Evolutionary conservation across 177 flowering plant genomes (phyloP).

Genomic region (Tripterygium wilfordii): DNA sequence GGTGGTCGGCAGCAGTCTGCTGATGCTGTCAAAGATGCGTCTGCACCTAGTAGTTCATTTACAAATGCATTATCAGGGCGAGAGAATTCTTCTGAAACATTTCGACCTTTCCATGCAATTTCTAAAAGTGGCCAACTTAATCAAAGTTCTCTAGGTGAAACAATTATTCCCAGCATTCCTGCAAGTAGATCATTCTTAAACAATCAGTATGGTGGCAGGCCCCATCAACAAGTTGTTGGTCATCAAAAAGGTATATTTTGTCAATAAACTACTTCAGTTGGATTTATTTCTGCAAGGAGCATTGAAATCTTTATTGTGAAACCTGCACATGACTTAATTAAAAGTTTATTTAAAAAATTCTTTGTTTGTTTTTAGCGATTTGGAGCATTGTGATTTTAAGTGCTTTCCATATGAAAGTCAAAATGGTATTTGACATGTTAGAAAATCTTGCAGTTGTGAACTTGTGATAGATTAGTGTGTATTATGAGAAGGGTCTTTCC

Average conservation of each 20-base stretch:
- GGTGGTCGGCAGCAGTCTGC: slow-evolving; percentile 59
- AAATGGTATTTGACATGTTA: no score
- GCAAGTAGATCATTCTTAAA: slow-evolving; percentile 37
- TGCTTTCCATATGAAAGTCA: no score
- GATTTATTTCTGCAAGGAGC: no score
- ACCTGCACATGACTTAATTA: no score
- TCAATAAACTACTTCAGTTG: not conserved
- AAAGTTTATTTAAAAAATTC: no score
- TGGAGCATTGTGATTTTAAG: no score
- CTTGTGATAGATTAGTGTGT: no score
- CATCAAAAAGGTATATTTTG: slow-evolving; percentile 69
- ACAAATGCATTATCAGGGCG: slow-evolving; percentile 33
- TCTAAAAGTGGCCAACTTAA: slow-evolving; percentile 40
- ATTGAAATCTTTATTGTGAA: no score
- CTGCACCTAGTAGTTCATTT: slow-evolving; percentile 35
- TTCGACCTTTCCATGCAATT: slow-evolving; percentile 24
- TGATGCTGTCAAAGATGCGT: slow-evolving; percentile 41
- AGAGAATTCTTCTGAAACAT: slow-evolving; percentile 37
- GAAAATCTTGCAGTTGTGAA: no score
- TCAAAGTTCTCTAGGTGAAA: slow-evolving; percentile 32
- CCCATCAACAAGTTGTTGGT: slow-evolving; percentile 50
- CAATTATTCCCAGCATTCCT: slow-evolving; percentile 27
- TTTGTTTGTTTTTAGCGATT: no score
- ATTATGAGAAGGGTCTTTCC: no score
- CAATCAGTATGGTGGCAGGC: slow-evolving; percentile 47